Base-by-base conservation (phyloP, 208 protist genomes). In the Naegleria fowleri region DNA sequence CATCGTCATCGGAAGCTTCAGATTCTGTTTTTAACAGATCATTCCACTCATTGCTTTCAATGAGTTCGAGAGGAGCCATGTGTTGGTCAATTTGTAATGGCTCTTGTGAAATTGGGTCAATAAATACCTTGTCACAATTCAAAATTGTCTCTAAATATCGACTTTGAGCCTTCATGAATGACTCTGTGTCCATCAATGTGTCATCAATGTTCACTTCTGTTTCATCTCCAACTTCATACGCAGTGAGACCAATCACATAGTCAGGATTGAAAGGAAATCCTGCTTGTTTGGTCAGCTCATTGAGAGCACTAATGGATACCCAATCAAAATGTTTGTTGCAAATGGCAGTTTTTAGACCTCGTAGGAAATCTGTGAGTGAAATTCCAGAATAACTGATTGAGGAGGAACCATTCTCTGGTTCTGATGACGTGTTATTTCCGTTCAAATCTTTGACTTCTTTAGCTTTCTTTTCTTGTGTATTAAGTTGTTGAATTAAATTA, bases 61-160 rank as follows among this genome's bases (percentile, higher is more conserved):
- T 43, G 19, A 88, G 11, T n/a, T 40, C 5, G 15, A 89, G 29
- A 33, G 86, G 86, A 36, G 43, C 86, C 51, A 41, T 67, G 39
- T 89, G 86, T 67, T 52, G n/a, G 59, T 89, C 86, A 29, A 89
- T 40, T 22, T 39, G 7, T 39, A 89, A 67, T 29, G 43, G 15
- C 40, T 89, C 86, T 67, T 89, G 86, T n/a, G 48, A 75, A 75
- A 89, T 89, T 52, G 86, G 86, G 15, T 89, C 86, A 67, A 67
- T n/a, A 67, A 89, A 89, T 41, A 89, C 33, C 33, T 41, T 55
- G 40, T 89, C 86, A 41, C 25, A 41, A 29, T 59, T 19, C 29
- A 38, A 6, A 41, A 89, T 67, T 0, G n/a, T 89, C 40, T 38
- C 4, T 5, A 89, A 40, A 89, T 89, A 89, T 67, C 59, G 9